These are phyloP conservation scores for Pseudocercospora musae DNA, from an alignment of 2,329 filamentous ascomycete genomes.

Conservation along the genomic window DNA sequence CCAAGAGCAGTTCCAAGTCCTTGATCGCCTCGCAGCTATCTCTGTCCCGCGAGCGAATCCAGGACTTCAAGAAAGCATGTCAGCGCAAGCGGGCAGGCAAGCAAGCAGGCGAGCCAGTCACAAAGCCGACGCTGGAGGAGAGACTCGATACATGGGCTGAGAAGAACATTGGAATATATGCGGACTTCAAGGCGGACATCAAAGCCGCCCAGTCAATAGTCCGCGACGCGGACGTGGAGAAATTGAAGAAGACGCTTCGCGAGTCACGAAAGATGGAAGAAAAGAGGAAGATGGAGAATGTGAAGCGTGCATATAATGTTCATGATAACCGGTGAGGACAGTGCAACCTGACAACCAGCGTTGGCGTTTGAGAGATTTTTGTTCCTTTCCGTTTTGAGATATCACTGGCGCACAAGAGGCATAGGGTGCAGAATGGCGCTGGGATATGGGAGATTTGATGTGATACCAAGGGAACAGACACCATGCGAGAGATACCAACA, in stretches of 20 bases:
- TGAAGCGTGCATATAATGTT: neutral
- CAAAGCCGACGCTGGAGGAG: neutral
- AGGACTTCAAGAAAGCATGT: slow-evolving; percentile 14
- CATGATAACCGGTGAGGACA: neutral
- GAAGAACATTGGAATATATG: neutral
- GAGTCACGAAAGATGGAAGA: neutral
- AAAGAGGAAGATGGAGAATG: neutral
- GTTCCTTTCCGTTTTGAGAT: neutral
- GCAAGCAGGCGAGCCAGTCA: neutral
- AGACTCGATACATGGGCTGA: neutral
- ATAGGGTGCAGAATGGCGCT: neutral
- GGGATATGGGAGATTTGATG: neutral
- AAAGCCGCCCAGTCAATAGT: neutral
- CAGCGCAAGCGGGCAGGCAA: neutral
- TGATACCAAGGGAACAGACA: neutral
- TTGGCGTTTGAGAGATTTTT: neutral
- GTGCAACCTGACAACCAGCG: neutral
- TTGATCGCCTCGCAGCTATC: slow-evolving; percentile 11
- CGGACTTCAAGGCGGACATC: neutral
- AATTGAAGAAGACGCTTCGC: neutral
- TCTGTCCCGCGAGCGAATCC: slow-evolving; percentile 17
- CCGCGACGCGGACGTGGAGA: neutral
- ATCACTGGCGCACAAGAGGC: neutral
- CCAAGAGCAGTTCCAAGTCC: slow-evolving; percentile 17
- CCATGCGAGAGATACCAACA: neutral